Evolutionary conservation across 192 early-diverging fungal genomes (phyloP).

Genomic region (Umbelopsis sp.): DNA sequence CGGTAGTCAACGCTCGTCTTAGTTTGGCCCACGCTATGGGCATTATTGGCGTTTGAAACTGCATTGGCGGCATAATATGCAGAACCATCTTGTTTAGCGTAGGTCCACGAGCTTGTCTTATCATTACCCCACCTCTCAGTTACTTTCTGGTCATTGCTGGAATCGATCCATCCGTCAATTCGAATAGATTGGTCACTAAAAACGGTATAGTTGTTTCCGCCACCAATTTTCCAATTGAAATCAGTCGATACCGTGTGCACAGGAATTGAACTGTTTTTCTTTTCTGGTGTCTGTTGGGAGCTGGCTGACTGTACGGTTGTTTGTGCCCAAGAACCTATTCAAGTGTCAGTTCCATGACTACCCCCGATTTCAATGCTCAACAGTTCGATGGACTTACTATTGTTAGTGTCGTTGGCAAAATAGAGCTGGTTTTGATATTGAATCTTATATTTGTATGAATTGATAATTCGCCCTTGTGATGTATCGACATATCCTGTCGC

Average conservation of each 20-base stretch:
- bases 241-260: not conserved
- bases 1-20: slow-evolving; percentile 3
- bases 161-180: slow-evolving; percentile 9
- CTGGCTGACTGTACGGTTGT: not conserved
- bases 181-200: slow-evolving; percentile 17
- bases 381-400: not conserved
- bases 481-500: slow-evolving; percentile 22
- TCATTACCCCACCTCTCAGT: not conserved
- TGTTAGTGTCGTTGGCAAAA: slow-evolving; percentile 12
- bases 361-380: not conserved
- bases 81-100: slow-evolving; percentile 10
- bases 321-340: slow-evolving; percentile 13
- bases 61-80: slow-evolving; percentile 13
- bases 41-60: slow-evolving; percentile 1
- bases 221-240: slow-evolving; percentile 1
- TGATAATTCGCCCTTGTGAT: slow-evolving; percentile 4
- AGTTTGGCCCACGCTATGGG: not conserved
- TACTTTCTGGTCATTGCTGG: not conserved
- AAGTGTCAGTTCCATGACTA: not conserved
- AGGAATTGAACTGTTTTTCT: not conserved
- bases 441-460: not conserved
- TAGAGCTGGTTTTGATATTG: slow-evolving; percentile 1
- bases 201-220: slow-evolving; percentile 5
- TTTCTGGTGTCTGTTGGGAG: not conserved
- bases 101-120: not conserved